These are phyloP conservation scores for Sphagnum magellanicum DNA, from an alignment of 228 moss, liverwort and hornwort species.

Conservation along the genomic window DNA sequence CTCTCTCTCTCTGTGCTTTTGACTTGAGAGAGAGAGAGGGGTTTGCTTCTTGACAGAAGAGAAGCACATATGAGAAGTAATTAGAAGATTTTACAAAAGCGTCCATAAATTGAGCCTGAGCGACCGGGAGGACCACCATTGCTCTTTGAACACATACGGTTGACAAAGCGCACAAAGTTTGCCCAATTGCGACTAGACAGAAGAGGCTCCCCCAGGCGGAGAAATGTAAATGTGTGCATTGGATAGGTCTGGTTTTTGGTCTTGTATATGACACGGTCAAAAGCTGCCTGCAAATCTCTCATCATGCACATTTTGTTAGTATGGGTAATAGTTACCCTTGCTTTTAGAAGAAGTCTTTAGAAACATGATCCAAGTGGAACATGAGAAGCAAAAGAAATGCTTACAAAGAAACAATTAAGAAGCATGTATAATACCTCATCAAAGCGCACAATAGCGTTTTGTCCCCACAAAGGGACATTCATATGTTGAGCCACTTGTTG, in stretches of 20 bases:
- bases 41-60: no score
- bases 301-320: not conserved
- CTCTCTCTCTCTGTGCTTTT: no score
- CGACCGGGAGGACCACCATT: not conserved
- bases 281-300: conserved; percentile 6
- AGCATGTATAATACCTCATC: conserved; percentile 7
- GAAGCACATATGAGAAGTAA: no score
- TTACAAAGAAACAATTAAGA: not conserved
- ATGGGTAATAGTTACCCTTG: no score
- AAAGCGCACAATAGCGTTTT: conserved; percentile 14
- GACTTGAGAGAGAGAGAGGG: no score
- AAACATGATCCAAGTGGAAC: no score
- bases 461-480: conserved; percentile 4
- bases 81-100: no score
- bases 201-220: conserved; percentile 6
- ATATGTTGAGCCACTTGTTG: conserved; percentile 9
- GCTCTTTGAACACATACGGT: conserved; percentile 10
- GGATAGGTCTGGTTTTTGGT: conserved; percentile 1
- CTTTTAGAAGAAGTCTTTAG: no score
- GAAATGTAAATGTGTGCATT: conserved; percentile 11
- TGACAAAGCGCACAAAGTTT: conserved; percentile 11
- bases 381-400: not conserved
- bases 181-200: conserved; percentile 8
- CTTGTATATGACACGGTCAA: conserved; percentile 5
- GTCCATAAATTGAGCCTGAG: conserved; percentile 1